A percentile compares a stretch with the other conserved stretches of the same genome.
Conservation (phyloP, 805 yeast genomes). For the Kregervanrija fluxuum region DNA sequence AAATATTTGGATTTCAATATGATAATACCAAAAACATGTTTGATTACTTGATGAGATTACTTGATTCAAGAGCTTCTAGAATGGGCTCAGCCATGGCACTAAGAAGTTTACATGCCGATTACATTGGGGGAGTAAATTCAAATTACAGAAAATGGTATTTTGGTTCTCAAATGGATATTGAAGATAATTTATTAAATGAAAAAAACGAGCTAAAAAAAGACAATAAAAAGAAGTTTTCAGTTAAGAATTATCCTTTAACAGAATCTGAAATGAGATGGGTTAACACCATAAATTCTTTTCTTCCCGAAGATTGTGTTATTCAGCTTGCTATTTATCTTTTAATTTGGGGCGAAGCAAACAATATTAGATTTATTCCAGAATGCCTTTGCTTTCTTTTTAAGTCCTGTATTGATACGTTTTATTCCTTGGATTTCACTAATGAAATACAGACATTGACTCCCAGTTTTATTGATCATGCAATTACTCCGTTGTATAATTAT, state of each 20-base stretch:
- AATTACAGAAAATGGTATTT: conserved; percentile 74
- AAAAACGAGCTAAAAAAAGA: conserved; percentile 15
- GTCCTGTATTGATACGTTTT: conserved; percentile 65
- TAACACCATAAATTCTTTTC: conserved; percentile 39
- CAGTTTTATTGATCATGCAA: conserved; percentile 56
- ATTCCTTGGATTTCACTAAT: conserved; percentile 36
- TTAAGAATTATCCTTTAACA: conserved; percentile 24
- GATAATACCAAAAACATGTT: conserved; percentile 63
- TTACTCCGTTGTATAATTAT: conserved; percentile 67
- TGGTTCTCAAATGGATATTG: conserved; percentile 62
- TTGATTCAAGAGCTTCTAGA: conserved; percentile 66
- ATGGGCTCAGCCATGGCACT: conserved; percentile 51
- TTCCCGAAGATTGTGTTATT: conserved; percentile 46
- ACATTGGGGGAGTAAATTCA: conserved; percentile 63
- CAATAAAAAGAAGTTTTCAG: conserved; percentile 8
- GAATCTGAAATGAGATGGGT: conserved; percentile 47
- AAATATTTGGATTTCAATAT: conserved; percentile 59
- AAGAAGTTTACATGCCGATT: conserved; percentile 60
- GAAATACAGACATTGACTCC: conserved; percentile 24
- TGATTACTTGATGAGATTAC: conserved; percentile 52
- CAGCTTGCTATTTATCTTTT: conserved; percentile 66
- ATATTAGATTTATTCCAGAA: conserved; percentile 82
- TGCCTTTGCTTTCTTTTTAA: conserved; percentile 80
- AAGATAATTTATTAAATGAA: conserved; percentile 14
- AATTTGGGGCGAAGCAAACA: conserved; percentile 90